These are phyloP conservation scores for Colletotrichum lupini DNA, from an alignment of 2,329 filamentous ascomycete genomes.

Conservation along the genomic window DNA sequence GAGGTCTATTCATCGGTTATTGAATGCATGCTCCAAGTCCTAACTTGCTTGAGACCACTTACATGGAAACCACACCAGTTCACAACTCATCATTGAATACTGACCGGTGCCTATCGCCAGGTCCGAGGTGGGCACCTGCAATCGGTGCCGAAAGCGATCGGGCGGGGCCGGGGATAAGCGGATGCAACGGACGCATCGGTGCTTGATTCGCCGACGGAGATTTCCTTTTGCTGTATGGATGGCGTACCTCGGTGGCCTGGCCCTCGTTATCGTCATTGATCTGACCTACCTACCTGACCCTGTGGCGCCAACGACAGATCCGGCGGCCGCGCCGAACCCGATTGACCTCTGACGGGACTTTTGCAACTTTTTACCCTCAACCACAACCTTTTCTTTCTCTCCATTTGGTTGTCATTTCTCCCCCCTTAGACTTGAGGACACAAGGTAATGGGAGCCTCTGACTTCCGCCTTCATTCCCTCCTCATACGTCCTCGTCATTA, in stretches of 20 bases:
- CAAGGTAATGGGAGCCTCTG: constrained; percentile 20
- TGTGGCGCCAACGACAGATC: constrained; percentile 3
- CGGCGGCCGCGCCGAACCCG: background rate
- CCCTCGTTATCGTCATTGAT: constrained; percentile 31
- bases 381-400: background rate
- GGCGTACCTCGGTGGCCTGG: background rate
- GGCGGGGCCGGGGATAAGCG: constrained; percentile 31
- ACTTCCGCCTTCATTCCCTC: background rate
- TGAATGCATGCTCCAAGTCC: background rate
- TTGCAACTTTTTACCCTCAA: background rate
- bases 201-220: constrained; percentile 28
- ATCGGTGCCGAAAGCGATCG: constrained; percentile 12
- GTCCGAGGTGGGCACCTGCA: constrained; percentile 18
- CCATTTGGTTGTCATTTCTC: background rate
- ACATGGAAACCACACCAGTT: background rate
- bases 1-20: background rate
- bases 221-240: background rate
- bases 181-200: constrained; percentile 17
- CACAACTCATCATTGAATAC: background rate
- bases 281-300: background rate
- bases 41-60: background rate
- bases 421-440: background rate
- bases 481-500: background rate
- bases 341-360: constrained; percentile 3
- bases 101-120: background rate